Conservation (phyloP, 768 basidiomycete species). For the Tulasnella sp. region DNA sequence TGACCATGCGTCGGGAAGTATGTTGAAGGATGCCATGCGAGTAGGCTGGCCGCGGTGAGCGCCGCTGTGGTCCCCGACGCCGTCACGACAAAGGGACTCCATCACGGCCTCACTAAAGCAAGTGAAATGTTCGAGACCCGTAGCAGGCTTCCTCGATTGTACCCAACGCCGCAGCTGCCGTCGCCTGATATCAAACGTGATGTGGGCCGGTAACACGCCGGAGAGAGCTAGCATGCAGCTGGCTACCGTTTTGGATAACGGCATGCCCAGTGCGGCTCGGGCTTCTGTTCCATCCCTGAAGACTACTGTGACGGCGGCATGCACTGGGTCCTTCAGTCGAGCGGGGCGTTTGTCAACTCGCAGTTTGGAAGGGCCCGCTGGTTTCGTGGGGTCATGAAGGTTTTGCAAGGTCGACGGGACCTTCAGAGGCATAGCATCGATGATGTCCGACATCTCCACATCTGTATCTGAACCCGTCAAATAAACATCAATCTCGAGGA, state of each 20-base stretch:
- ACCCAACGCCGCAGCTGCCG: conserved; percentile 53
- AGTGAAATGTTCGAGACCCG: conserved; percentile 44
- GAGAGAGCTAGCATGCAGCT: conserved; percentile 56
- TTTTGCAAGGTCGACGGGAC: too few relatives aligned
- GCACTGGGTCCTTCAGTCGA: conserved; percentile 38
- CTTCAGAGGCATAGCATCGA: too few relatives aligned
- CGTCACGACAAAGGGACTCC: conserved; percentile 30
- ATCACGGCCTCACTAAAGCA: conserved; percentile 46
- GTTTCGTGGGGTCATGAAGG: too few relatives aligned
- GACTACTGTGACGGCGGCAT: conserved; percentile 43
- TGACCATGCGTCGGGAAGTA: conserved; percentile 3
- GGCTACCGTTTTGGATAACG: conserved; percentile 44
- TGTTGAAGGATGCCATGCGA: conserved; percentile 9
- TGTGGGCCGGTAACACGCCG: conserved; percentile 44
- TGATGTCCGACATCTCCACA: conserved; percentile 4
- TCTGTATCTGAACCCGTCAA: not conserved
- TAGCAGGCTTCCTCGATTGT: conserved; percentile 32
- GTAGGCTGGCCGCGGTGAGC: not conserved
- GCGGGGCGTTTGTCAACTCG: conserved; percentile 28
- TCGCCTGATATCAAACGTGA: conserved; percentile 46
- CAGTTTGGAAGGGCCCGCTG: not conserved
- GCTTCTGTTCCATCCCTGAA: conserved; percentile 41
- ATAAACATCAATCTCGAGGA: conserved; percentile 27
- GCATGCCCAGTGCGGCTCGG: conserved; percentile 45
- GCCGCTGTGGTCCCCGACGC: not conserved